Evolutionary conservation across 2,329 filamentous ascomycete genomes (phyloP), one percentile per base, ranked within the genome.

Genomic region (Pseudogymnoascus sp.): DNA sequence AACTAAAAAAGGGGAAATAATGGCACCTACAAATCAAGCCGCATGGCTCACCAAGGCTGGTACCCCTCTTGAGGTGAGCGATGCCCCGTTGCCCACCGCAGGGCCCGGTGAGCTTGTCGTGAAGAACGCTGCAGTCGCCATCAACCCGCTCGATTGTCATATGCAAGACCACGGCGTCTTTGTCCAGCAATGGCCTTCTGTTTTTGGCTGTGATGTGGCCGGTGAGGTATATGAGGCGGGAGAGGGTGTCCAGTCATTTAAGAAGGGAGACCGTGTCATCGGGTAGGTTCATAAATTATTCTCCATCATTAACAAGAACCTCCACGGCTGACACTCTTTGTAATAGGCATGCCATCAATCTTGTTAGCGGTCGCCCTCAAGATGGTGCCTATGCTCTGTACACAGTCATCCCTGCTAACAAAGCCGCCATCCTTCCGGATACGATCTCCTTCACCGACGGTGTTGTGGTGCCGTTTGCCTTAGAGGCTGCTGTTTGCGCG

Each of bases 101-200:
- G 72, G 70, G 0, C 63, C 68, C 0, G 70, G 74, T 38, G 70
- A 79, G 61, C 70, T 81, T 18, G 69, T 77, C 6, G 69, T 80
- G 64, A 74, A 73, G 38, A 76, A 76, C 61, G 61, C 64, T 36
- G 75, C 75, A 6, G 66, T 78, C 4, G 77, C 75, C 5, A 73
- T 80, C 42, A 79, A 79, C 64, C 75, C 75, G 1, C 71, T 78
- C 16, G 78, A 80, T 64, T 72, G 59, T 5, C 63, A 23, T 60
- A 59, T 6, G 63, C 65, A 18, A 63, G 42, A 66, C 14, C 62
- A 14, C 11, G 62, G 50, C 2, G 59, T 65, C 10, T 16, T 53
- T n/a, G 40, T 69, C 36, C 62, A 56, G 1, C 66, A 67, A 2
- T 66, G 64, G 25, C 63, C 31, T 60, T 62, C 40, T 46, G 56